Evolutionary conservation across 2,329 filamentous ascomycete genomes (phyloP).

Genomic region (Coniosporium tulheliwenetii): DNA sequence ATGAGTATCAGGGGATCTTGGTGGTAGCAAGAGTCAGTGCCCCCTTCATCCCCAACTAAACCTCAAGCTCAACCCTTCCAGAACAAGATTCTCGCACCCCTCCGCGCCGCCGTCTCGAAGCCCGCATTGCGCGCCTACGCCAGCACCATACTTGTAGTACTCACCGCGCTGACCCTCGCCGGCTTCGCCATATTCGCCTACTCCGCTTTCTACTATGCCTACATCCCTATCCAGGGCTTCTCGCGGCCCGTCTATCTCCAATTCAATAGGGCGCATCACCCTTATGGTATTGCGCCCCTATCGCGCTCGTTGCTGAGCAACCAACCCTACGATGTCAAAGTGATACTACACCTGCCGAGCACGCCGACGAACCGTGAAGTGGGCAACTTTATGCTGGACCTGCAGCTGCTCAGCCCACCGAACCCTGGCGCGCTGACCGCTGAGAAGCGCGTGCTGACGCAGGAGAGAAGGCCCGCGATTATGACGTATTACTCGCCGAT

Average conservation of each 20-base stretch:
- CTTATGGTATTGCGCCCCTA: conserved; percentile 35
- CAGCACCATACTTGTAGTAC: conserved; percentile 37
- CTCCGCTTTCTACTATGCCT: conserved; percentile 50
- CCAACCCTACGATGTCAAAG: conserved; percentile 72
- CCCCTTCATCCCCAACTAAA: neutral
- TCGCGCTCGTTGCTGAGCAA: conserved; percentile 42
- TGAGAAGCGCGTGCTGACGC: conserved; percentile 14
- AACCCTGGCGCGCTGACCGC: conserved; percentile 13
- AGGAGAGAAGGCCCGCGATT: conserved; percentile 58
- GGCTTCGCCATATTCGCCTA: conserved; percentile 45
- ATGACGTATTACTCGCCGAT: conserved; percentile 64
- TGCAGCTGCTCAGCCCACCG: conserved; percentile 42
- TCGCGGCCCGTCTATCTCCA: conserved; percentile 48
- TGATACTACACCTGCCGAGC: conserved; percentile 62
- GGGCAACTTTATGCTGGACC: conserved; percentile 90
- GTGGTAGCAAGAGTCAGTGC: neutral
- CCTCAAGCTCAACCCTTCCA: conserved; percentile 14
- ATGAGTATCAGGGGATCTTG: neutral
- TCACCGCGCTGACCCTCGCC: conserved; percentile 39
- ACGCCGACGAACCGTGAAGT: conserved; percentile 58
- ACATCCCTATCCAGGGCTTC: conserved; percentile 50
- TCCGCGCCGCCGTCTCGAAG: conserved; percentile 42
- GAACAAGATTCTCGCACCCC: conserved; percentile 36
- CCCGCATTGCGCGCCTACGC: conserved; percentile 50
- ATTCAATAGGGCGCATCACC: conserved; percentile 25